A percentile compares a stretch with the other conserved stretches of the same genome.
These are phyloP conservation scores for Bolboschoenoplectus hybrid DNA, from an alignment of 202 grass and related monocot genomes.

Conservation along the genomic window DNA sequence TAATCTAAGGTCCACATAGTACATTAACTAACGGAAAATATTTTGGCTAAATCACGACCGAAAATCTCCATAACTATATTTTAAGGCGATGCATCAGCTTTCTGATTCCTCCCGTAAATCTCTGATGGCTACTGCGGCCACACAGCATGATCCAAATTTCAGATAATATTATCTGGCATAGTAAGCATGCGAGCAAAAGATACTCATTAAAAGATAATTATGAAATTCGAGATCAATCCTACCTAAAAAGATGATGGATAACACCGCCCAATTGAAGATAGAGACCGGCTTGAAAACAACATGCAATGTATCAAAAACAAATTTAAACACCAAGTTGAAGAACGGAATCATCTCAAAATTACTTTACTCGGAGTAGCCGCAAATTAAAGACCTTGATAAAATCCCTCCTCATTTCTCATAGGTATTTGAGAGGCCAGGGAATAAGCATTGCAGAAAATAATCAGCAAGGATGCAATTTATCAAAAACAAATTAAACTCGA, in stretches of 20 bases:
- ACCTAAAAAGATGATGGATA: neutral
- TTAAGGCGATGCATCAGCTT: neutral
- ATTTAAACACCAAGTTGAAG: neutral
- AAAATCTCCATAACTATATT: neutral
- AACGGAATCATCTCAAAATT: neutral
- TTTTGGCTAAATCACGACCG: neutral
- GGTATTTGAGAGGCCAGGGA: neutral
- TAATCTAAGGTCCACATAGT: neutral
- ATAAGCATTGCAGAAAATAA: slow-evolving; percentile 18
- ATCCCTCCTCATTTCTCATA: neutral
- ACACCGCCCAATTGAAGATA: neutral
- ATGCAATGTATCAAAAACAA: neutral
- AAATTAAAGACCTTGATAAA: neutral
- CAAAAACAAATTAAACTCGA: slow-evolving; percentile 5
- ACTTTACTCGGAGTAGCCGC: neutral
- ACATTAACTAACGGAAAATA: slow-evolving; percentile 21
- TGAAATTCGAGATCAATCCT: neutral
- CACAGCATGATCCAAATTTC: slow-evolving; percentile 17
- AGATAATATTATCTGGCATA: neutral
- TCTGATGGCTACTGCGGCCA: neutral
- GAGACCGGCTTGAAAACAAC: neutral
- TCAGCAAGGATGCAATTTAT: neutral
- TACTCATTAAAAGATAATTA: neutral
- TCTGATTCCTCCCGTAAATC: neutral
- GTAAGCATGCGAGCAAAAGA: neutral